Conservation (phyloP, 768 basidiomycete species). For the Termitomyces sp. region DNA sequence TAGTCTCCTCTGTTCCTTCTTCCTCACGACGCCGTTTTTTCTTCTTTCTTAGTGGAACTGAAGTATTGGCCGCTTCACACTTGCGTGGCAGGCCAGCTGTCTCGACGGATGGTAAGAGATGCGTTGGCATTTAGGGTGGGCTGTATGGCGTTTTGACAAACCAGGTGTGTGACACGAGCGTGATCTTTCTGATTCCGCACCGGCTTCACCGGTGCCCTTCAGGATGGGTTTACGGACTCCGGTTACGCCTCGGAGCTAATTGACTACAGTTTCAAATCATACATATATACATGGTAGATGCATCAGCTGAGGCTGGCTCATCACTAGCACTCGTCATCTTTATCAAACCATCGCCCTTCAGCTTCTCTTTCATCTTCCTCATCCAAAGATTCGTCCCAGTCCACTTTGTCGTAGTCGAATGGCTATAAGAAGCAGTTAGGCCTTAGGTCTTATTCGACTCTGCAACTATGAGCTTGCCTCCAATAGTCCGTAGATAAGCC, state of each 20-base stretch:
- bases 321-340: constrained; percentile 46
- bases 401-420: constrained; percentile 66
- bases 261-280: not conserved
- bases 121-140: constrained; percentile 46
- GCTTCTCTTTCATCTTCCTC: constrained; percentile 53
- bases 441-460: constrained; percentile 5
- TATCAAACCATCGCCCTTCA: constrained; percentile 75
- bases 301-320: not conserved
- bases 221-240: too few species aligned
- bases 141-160: constrained; percentile 19
- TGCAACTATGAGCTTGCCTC: constrained; percentile 46
- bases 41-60: constrained; percentile 32
- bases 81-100: not conserved
- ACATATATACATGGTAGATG: not conserved
- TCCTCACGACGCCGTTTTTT: constrained; percentile 34
- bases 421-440: constrained; percentile 35
- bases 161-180: constrained; percentile 10
- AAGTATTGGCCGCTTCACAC: not conserved
- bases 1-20: constrained; percentile 15
- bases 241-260: too few species aligned
- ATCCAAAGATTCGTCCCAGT: constrained; percentile 75
- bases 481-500: constrained; percentile 72
- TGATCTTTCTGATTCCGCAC: constrained; percentile 1
- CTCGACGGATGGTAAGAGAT: constrained; percentile 10
- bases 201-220: too few species aligned